Evolutionary conservation across 1,284 basidiomycete species (phyloP).

Genomic region (Trichosporon sp.): DNA sequence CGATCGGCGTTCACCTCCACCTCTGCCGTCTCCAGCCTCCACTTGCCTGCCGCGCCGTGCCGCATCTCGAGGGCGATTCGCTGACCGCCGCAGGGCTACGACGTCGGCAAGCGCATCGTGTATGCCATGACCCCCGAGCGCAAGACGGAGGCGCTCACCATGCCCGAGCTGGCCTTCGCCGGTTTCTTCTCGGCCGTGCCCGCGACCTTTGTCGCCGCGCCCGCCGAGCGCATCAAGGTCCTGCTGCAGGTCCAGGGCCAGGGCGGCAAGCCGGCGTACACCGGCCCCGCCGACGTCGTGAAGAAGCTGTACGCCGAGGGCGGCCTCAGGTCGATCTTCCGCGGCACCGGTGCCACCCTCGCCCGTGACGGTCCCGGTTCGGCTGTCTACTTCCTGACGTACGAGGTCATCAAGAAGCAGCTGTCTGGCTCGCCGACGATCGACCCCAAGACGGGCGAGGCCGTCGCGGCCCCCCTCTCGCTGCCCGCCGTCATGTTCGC

Average conservation of each 20-base stretch:
- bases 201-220: constrained; percentile 84
- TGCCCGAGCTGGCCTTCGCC: constrained; percentile 79
- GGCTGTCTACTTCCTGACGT: constrained; percentile 96
- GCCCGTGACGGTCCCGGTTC: constrained; percentile 93
- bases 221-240: constrained; percentile 96
- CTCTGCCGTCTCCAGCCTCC: not conserved
- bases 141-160: constrained; percentile 58
- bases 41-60: not conserved
- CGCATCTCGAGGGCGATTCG: not conserved
- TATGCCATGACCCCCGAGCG: constrained; percentile 55
- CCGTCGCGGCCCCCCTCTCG: constrained; percentile 74
- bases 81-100: constrained; percentile 67
- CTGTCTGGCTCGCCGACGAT: constrained; percentile 51
- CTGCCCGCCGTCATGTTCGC: constrained; percentile 84
- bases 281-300: constrained; percentile 87
- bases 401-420: constrained; percentile 86
- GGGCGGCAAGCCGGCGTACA: constrained; percentile 71
- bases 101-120: constrained; percentile 86
- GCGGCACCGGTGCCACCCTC: constrained; percentile 87
- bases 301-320: constrained; percentile 91
- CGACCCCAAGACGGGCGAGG: constrained; percentile 52
- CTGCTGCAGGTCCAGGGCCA: constrained; percentile 93
- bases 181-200: constrained; percentile 95
- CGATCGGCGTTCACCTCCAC: not conserved
- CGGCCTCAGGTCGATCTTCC: constrained; percentile 84